Base-by-base conservation (phyloP, 2,329 filamentous ascomycete genomes). In the Emmonsiellopsis sp. region DNA sequence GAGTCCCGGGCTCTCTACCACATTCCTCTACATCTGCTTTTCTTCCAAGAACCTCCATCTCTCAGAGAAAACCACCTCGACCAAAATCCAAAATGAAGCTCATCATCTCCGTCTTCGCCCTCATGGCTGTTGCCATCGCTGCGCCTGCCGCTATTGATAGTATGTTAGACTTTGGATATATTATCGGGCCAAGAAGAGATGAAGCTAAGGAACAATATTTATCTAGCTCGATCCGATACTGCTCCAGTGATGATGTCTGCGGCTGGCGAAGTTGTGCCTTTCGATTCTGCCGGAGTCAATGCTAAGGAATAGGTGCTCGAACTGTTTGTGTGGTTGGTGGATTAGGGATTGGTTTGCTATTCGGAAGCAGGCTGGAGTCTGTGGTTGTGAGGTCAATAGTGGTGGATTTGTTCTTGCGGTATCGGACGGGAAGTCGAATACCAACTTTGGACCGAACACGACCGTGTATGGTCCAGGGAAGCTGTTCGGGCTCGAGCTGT, bases 121-220 rank as follows among this genome's bases (percentile, higher is more conserved):
- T 58, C 30, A 50, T 57, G 38, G 56, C 54, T 38, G 51, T 54
- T 34, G 56, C 49, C 37, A 51, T 58, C 20, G 58, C 58, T n/a
- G 54, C 52, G 4, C 58, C 58, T 7, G 50, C 55, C 9, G 44
- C 46, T 10, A 42, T 55, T 30, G 52, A 58, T 42, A 43, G 58
- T 59, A 55, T 47, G 56, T 54, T 38, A 16, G 5, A 40, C 4
- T 32, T 11, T 13, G 15, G 26, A 11, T 35, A 7, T 26, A 11
- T 13, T 30, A 15, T 15, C 6, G 9, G 4, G 5, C 15, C 13
- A 26, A 38, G 11, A 38, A 13, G 32, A 11, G 31, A 20, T 2
- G n/a, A 9, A 15, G 38, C 20, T 53, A 42, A 44, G 35, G 15
- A 48, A 11, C 20, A 41, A 48, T 41, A 43, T 46, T 7, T 45